Conservation (phyloP, 176 grass and related monocot species). For the Juncus effusus region DNA sequence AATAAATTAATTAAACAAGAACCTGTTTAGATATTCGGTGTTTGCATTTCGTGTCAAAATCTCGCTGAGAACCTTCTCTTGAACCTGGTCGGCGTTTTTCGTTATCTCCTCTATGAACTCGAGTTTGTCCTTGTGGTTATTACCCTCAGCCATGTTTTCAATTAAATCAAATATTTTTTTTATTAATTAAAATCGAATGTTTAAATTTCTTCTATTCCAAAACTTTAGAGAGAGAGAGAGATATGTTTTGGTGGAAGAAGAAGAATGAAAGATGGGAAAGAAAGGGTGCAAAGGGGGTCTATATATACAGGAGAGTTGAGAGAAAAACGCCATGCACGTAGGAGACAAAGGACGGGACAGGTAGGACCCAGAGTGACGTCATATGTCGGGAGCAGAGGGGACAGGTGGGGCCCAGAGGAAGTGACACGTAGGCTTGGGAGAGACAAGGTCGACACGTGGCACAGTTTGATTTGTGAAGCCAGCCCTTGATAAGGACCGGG, state of each 20-base stretch:
- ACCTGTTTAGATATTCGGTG: constrained; percentile 78
- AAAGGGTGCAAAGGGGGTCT: constrained; percentile 16
- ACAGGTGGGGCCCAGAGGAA: constrained; percentile 51
- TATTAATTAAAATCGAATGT: not conserved
- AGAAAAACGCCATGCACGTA: constrained; percentile 59
- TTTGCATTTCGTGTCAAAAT: constrained; percentile 68
- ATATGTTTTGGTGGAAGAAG: not conserved
- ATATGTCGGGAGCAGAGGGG: constrained; percentile 8
- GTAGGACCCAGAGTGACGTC: constrained; percentile 56
- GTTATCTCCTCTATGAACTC: constrained; percentile 83
- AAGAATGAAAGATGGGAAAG: not conserved
- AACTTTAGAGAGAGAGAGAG: not conserved
- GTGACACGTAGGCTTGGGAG: constrained; percentile 43
- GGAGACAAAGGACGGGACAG: constrained; percentile 24
- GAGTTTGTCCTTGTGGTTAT: constrained; percentile 68
- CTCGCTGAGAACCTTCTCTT: constrained; percentile 57
- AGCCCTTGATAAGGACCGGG: constrained; percentile 3
- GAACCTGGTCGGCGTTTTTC: constrained; percentile 43
- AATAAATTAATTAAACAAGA: constrained; percentile 16
- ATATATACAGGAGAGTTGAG: constrained; percentile 37
- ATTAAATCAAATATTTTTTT: not conserved
- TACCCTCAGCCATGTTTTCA: constrained; percentile 34
- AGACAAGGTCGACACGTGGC: constrained; percentile 22
- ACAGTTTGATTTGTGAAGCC: constrained; percentile 12
- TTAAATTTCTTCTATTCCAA: not conserved